Percentiles rank a stretch among this genome's conserved stretches.
These are phyloP conservation scores for Pichia nakasei DNA, from an alignment of 805 yeast species.

Conservation along the genomic window DNA sequence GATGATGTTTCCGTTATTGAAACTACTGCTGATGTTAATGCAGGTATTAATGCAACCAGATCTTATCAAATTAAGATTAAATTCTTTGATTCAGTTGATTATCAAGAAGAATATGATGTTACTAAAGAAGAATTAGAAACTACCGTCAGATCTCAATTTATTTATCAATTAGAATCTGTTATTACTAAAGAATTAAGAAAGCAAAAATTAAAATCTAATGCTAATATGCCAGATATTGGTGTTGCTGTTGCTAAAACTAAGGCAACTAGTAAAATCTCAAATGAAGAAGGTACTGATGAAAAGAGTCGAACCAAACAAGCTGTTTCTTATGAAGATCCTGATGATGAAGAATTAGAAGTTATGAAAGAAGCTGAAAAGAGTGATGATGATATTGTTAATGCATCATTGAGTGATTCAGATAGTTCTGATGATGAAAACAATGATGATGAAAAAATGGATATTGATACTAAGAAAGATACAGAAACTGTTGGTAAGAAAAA, in stretches of 20 bases:
- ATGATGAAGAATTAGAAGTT: constrained; percentile 87
- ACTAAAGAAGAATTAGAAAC: constrained; percentile 68
- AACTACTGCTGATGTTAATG: constrained; percentile 56
- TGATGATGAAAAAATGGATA: constrained; percentile 20
- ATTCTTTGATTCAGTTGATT: constrained; percentile 70
- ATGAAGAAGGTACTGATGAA: constrained; percentile 30
- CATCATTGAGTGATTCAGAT: constrained; percentile 26
- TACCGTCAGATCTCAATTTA: constrained; percentile 56
- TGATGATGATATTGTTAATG: constrained; percentile 53
- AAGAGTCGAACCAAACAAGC: constrained; percentile 68
- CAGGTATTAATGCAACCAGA: constrained; percentile 38
- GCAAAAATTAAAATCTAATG: constrained; percentile 45
- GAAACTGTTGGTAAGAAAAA: constrained; percentile 17
- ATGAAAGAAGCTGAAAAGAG: constrained; percentile 79
- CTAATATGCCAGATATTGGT: constrained; percentile 56
- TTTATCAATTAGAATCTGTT: constrained; percentile 60
- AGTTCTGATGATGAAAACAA: constrained; percentile 29
- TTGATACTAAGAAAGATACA: constrained; percentile 7
- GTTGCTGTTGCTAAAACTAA: constrained; percentile 57
- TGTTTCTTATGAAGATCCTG: constrained; percentile 89
- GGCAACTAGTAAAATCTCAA: constrained; percentile 30
- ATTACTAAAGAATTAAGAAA: constrained; percentile 76
- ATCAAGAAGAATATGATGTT: constrained; percentile 82
- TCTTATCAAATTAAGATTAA: constrained; percentile 66
- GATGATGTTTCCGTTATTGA: constrained; percentile 82